A percentile compares a stretch with the other conserved stretches of the same genome.
phyloP scores from a whole-genome alignment of 441 rosid genomes.

The Corymbia calophylla region DNA sequence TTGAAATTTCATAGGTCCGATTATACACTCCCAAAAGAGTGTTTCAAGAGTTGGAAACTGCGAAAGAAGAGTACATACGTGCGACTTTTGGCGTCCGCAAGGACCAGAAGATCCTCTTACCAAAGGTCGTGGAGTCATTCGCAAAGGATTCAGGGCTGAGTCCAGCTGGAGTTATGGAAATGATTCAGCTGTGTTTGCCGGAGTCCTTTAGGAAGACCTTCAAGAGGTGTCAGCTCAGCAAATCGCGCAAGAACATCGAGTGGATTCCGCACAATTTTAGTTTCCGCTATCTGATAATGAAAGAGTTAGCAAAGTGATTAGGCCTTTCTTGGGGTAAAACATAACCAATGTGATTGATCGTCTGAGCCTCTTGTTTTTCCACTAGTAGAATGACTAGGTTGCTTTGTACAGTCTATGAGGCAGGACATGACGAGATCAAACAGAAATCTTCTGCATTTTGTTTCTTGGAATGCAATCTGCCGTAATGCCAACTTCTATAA shows the following conservation, averaged over 20 bases:
- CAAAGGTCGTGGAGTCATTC: conserved; percentile 72
- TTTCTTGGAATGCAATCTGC: background rate
- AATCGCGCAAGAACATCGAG: conserved; percentile 54
- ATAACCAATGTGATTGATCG: background rate
- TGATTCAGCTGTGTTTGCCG: conserved; percentile 62
- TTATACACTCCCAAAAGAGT: conserved; percentile 65
- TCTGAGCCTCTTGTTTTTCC: background rate
- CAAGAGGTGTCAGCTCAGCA: conserved; percentile 49
- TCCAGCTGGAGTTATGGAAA: conserved; percentile 46
- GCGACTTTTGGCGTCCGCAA: conserved; percentile 61
- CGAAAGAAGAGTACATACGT: conserved; percentile 76
- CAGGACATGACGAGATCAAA: background rate
- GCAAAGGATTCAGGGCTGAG: conserved; percentile 70
- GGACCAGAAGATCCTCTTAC: conserved; percentile 65
- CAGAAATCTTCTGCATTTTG: background rate
- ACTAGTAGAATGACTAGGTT: background rate
- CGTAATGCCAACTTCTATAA: background rate
- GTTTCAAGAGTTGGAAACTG: conserved; percentile 74
- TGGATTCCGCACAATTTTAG: conserved; percentile 82
- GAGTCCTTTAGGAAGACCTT: conserved; percentile 44
- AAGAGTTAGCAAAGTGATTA: conserved; percentile 59
- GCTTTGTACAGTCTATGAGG: background rate
- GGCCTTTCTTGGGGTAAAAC: background rate
- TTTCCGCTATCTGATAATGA: conserved; percentile 79
- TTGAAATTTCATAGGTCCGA: conserved; percentile 50